phyloP scores from a whole-genome alignment of 805 yeast genomes.

The Cyberlindnera sargentensis region DNA sequence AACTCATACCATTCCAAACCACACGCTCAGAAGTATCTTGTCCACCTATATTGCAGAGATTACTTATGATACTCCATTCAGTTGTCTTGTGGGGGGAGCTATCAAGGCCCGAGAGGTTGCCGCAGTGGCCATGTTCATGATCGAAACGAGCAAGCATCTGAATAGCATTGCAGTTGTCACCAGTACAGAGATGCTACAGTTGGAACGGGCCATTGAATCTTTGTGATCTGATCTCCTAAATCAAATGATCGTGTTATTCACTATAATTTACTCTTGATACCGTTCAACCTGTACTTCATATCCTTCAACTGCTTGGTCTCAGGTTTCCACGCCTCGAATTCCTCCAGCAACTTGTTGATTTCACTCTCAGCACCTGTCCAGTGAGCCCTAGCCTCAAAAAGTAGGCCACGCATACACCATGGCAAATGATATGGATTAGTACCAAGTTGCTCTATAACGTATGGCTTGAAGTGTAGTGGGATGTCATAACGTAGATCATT shows the following conservation, averaged over 20 bases:
- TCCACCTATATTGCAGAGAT: slow-evolving; percentile 10
- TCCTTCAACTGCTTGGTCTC: slow-evolving; percentile 77
- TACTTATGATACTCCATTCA: slow-evolving; percentile 10
- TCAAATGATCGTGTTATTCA: neutral
- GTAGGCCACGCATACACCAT: slow-evolving; percentile 84
- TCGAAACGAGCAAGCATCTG: slow-evolving; percentile 7
- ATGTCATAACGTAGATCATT: slow-evolving; percentile 43
- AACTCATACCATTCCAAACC: slow-evolving; percentile 1
- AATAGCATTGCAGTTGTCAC: slow-evolving; percentile 1
- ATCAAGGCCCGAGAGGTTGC: slow-evolving; percentile 17
- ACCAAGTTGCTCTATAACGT: slow-evolving; percentile 59
- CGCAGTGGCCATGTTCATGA: slow-evolving; percentile 8
- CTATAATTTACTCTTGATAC: slow-evolving; percentile 29
- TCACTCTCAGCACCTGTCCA: slow-evolving; percentile 46
- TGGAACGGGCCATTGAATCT: neutral
- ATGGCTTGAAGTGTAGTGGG: slow-evolving; percentile 32
- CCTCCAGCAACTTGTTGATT: slow-evolving; percentile 51
- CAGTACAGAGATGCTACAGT: slow-evolving; percentile 4
- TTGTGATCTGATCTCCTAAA: neutral
- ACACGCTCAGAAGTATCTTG: slow-evolving; percentile 4
- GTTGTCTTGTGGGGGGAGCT: slow-evolving; percentile 11
- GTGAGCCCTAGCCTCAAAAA: slow-evolving; percentile 54
- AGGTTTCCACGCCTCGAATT: slow-evolving; percentile 85
- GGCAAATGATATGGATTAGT: slow-evolving; percentile 83
- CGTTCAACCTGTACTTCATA: slow-evolving; percentile 71